Conservation (phyloP, 2,329 filamentous ascomycete genomes). For the Beauveria sp. region DNA sequence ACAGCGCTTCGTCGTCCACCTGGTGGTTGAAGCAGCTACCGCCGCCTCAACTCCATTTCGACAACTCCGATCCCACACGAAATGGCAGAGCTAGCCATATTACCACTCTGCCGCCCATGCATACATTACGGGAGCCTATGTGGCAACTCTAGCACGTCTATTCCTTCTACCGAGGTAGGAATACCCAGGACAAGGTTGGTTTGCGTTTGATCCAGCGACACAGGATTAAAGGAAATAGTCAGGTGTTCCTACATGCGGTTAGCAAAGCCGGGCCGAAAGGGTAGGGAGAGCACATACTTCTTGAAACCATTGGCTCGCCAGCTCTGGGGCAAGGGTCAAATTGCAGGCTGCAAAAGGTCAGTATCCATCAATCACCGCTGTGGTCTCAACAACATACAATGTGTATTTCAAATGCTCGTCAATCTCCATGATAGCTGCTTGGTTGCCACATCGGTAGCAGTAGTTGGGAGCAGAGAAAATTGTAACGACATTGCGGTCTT, state of each 20-base stretch:
- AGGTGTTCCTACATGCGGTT: constrained; percentile 57
- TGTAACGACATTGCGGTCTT: constrained; percentile 95
- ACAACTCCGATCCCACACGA: constrained; percentile 1
- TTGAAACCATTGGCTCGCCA: constrained; percentile 97
- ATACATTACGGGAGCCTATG: constrained; percentile 21
- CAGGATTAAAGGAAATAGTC: constrained; percentile 90
- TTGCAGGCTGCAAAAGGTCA: constrained; percentile 65
- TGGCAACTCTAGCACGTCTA: constrained; percentile 16
- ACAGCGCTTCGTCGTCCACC: neutral
- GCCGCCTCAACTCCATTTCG: neutral
- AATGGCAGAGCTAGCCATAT: neutral
- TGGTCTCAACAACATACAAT: constrained; percentile 60
- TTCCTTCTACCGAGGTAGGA: constrained; percentile 12
- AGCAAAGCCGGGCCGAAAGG: neutral
- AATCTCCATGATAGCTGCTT: constrained; percentile 99
- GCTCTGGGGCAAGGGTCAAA: constrained; percentile 97
- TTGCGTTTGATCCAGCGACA: constrained; percentile 12
- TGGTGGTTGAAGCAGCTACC: neutral
- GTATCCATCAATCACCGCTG: constrained; percentile 9
- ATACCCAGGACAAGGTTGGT: neutral
- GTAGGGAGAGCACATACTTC: constrained; percentile 47
- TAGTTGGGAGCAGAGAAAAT: constrained; percentile 97
- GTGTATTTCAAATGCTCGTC: constrained; percentile 99
- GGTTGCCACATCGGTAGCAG: constrained; percentile 98
- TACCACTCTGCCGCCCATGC: constrained; percentile 15